phyloP scores from a whole-genome alignment of 2,329 filamentous ascomycete species.

The Paraconiothyrium sp. region DNA sequence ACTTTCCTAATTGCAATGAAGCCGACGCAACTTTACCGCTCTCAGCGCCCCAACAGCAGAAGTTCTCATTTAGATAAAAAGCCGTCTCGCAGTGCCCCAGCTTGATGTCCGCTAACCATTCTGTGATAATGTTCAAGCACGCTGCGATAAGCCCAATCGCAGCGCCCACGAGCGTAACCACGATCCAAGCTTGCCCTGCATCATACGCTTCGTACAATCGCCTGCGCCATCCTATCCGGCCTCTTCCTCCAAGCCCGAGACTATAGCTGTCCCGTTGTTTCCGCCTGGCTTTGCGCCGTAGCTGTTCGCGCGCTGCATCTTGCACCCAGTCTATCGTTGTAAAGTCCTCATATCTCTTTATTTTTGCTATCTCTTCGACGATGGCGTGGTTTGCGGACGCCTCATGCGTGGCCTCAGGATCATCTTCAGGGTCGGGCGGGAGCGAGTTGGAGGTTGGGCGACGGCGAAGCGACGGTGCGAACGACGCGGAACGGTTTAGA shows the following conservation, averaged over 20 bases:
- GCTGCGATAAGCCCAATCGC: slow-evolving; percentile 94
- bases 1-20: not conserved
- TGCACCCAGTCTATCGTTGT: slow-evolving; percentile 99
- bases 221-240: slow-evolving; percentile 77
- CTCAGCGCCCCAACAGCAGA: slow-evolving; percentile 97
- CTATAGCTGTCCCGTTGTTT: slow-evolving; percentile 77
- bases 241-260: slow-evolving; percentile 65
- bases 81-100: slow-evolving; percentile 93
- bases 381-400: slow-evolving; percentile 74
- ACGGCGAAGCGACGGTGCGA: slow-evolving; percentile 63
- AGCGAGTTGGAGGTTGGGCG: slow-evolving; percentile 74
- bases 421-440: slow-evolving; percentile 69
- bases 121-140: slow-evolving; percentile 92
- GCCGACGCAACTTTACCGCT: slow-evolving; percentile 63
- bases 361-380: slow-evolving; percentile 95
- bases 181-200: slow-evolving; percentile 97
- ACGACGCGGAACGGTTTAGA: slow-evolving; percentile 54
- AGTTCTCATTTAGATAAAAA: slow-evolving; percentile 96
- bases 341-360: slow-evolving; percentile 98
- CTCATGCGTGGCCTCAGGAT: slow-evolving; percentile 61
- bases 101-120: slow-evolving; percentile 97
- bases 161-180: slow-evolving; percentile 91
- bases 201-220: slow-evolving; percentile 89
- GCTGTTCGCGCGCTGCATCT: slow-evolving; percentile 90
- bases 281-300: slow-evolving; percentile 78